Base-by-base conservation (phyloP, 2,329 filamentous ascomycete genomes). In the Ophiostoma sp. region DNA sequence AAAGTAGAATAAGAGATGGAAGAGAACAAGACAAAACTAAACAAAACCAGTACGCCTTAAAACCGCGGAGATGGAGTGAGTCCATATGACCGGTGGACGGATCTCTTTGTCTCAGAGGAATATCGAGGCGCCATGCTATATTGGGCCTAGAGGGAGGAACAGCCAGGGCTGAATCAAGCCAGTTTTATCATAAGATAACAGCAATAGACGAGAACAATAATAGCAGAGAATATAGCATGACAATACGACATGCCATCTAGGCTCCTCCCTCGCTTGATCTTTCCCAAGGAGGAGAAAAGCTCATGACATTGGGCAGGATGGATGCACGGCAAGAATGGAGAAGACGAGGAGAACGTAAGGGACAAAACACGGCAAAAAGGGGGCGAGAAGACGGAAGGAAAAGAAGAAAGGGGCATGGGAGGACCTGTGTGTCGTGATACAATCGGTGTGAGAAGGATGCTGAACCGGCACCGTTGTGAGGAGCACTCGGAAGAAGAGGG, bases 51-150 rank as follows among this genome's bases (percentile, higher is more conserved):
- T 27, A 27, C 27, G 27, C 27, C 27, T 1, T 45, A 45, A 5
- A 12, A 45, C 9, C 9, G 5, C 9, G 7, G 9, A 8, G 9
- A 45, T 45, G 42, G 42, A 45, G 42, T 27, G 14, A 16, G 16
- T n/a, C 49, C 49, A 55, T 55, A 55, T 52, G 49, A 36, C 49
- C 49, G 49, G 49, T 55, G 18, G 18, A 55, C 49, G 49, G 49
- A 55, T 55, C n/a, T 55, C 47, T 14, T 14, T 55, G 49, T 55
- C 49, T 55, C 49, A 55, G 49, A 27, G 49, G 5, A 38, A 38
- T 40, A 38, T 60, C 55, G 55, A 38, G 55, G 12, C 55, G 38
- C 55, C n/a, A 60, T 14, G 14, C 55, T 60, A 27, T 12, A 60
- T 60, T 40, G 4, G 55, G 55, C 7, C 55, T 60, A 60, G 55